Evolutionary conservation across 1,284 basidiomycete species (phyloP).

Genomic region (Rhodofomes roseus): DNA sequence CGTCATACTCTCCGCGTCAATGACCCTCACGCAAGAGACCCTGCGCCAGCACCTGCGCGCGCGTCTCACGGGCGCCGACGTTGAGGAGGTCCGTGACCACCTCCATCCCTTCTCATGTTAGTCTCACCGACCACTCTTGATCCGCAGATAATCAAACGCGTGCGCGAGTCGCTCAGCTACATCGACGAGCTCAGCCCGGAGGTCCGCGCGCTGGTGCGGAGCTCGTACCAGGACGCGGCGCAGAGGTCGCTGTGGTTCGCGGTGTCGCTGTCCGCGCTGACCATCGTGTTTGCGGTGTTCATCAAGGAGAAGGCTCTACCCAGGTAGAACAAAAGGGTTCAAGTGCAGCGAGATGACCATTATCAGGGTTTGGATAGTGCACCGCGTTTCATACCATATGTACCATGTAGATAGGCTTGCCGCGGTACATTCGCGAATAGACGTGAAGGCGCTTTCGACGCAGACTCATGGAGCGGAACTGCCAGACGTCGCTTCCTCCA

Average conservation of each 20-base stretch:
- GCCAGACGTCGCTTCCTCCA: not conserved
- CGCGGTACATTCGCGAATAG: not conserved
- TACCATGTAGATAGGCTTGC: not conserved
- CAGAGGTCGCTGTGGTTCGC: conserved; percentile 46
- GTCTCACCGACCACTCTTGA: not conserved
- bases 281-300: conserved; percentile 42
- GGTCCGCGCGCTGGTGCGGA: conserved; percentile 40
- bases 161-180: conserved; percentile 52
- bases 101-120: not conserved
- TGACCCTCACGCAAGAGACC: conserved; percentile 49
- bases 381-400: not conserved
- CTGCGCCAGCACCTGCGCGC: conserved; percentile 41
- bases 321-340: conserved; percentile 10
- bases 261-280: conserved; percentile 34
- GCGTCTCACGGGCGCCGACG: conserved; percentile 38
- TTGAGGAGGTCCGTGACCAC: conserved; percentile 39
- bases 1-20: conserved; percentile 50
- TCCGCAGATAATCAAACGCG: conserved; percentile 46
- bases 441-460: not conserved
- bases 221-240: conserved; percentile 48
- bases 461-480: not conserved
- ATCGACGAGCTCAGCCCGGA: conserved; percentile 44
- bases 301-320: conserved; percentile 47
- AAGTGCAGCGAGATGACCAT: too few species aligned
- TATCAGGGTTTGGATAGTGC: not conserved